Conservation (phyloP, 1,284 basidiomycete species). For the Quambalaria eucalypti region DNA sequence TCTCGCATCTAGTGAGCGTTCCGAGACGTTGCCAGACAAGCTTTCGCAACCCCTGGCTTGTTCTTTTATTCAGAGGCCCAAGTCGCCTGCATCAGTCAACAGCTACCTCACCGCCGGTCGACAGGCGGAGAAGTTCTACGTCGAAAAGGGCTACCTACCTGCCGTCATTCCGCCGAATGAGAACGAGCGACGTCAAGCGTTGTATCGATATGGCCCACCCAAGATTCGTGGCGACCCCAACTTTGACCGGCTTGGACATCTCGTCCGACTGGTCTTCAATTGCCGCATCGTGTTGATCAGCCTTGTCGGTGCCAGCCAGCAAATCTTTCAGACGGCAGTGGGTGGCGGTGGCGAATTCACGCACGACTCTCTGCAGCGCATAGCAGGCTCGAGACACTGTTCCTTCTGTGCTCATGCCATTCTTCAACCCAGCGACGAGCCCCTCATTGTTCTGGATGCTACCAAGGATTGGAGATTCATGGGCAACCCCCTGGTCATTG, state of each 20-base stretch:
- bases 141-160: slow-evolving; percentile 33
- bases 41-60: no score
- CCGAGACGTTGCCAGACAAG: no score
- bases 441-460: slow-evolving; percentile 74
- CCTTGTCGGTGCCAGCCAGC: slow-evolving; percentile 69
- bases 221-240: slow-evolving; percentile 63
- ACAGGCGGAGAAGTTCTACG: slow-evolving; percentile 32
- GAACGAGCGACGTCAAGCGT: slow-evolving; percentile 23
- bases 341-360: slow-evolving; percentile 47
- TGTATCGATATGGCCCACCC: slow-evolving; percentile 35
- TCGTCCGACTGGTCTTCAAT: slow-evolving; percentile 85
- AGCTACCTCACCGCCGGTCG: slow-evolving; percentile 29
- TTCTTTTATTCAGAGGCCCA: no score
- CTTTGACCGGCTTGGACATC: slow-evolving; percentile 78
- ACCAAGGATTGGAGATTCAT: slow-evolving; percentile 77
- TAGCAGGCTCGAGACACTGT: slow-evolving; percentile 54
- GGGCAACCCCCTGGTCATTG: slow-evolving; percentile 66
- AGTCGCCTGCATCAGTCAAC: no score
- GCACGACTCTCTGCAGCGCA: slow-evolving; percentile 14
- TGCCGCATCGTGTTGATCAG: slow-evolving; percentile 75
- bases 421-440: slow-evolving; percentile 75
- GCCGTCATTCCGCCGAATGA: slow-evolving; percentile 36
- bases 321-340: slow-evolving; percentile 79
- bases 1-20: no score
- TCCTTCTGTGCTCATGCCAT: slow-evolving; percentile 78